Percentiles rank a stretch among this genome's conserved stretches.
Conservation (phyloP, 805 yeast species). For the Debaryomyces prosopidis region DNA sequence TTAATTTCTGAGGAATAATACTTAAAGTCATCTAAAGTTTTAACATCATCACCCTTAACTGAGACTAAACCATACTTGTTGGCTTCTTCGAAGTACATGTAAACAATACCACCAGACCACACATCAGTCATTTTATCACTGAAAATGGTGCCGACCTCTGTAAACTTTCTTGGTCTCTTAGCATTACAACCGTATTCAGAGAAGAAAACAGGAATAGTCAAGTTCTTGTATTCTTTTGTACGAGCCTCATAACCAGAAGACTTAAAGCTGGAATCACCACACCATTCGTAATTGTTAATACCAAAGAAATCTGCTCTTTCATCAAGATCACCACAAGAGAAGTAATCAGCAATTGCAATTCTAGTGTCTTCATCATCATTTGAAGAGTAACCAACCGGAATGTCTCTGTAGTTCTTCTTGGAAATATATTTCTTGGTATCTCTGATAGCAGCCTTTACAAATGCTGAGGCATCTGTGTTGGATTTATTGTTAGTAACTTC, state of each 20-base stretch:
- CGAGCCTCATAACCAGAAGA: constrained; percentile 69
- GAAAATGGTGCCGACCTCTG: constrained; percentile 71
- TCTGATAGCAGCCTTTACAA: constrained; percentile 93
- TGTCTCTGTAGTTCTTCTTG: constrained; percentile 62
- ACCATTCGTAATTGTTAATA: constrained; percentile 87
- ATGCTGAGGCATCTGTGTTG: constrained; percentile 89
- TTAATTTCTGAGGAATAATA: constrained; percentile 36
- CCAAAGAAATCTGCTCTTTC: constrained; percentile 80
- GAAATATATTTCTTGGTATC: constrained; percentile 79
- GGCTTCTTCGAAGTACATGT: constrained; percentile 85
- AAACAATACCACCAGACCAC: constrained; percentile 93
- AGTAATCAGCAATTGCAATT: constrained; percentile 76
- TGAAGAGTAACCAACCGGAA: constrained; percentile 94
- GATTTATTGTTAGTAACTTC: constrained; percentile 86
- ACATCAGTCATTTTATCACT: constrained; percentile 76
- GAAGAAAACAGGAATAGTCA: constrained; percentile 80
- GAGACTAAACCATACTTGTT: constrained; percentile 81
- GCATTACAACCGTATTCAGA: constrained; percentile 88
- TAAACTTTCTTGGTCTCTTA: constrained; percentile 70
- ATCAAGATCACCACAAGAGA: constrained; percentile 71
- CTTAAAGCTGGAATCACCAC: constrained; percentile 63
- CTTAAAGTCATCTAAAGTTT: constrained; percentile 61
- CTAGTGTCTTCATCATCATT: constrained; percentile 86
- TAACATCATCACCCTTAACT: constrained; percentile 48
- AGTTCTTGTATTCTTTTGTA: constrained; percentile 69